Evolutionary conservation across 768 basidiomycete species (phyloP), one percentile per base, ranked within the genome.

Genomic region (Mycena epipterygia): DNA sequence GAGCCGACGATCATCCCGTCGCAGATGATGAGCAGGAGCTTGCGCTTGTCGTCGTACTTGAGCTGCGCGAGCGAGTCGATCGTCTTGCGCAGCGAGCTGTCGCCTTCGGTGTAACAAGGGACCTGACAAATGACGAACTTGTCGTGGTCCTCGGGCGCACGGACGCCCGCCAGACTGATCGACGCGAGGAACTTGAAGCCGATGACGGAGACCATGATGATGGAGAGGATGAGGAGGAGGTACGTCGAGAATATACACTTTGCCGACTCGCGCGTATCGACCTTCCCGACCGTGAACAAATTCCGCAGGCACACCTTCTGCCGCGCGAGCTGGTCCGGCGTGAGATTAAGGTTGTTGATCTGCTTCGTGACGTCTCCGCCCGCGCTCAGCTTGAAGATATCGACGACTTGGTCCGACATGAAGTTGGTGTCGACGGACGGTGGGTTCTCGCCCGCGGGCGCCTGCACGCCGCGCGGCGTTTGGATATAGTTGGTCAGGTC

Each of bases 1-100:
- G 94, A 94, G 76, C 97, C 97, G 69, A 98, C 95, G 72, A 99
- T 98, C 89, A 96, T 99, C 75, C 97, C 97, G 80, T 99, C 97
- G 77, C 97, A 99, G 76, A 98, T 92, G 83, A 98, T 85, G 70
- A 97, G 88, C 32, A 99, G 85, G 11, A 99, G 85, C 81, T 98
- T 98, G 42, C 97, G 93, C 82, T 99, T 99, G 85, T 99, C 97
- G 76, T 99, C 97, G 76, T 99, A 99, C 81, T 95, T 97, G 82
- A 97, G 86, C 79, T 93, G 90, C 2, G 97, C 95, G 66, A 99
- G 84, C 6, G 96, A 97, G 79, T 99, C 96, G 77, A 99, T 97
- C 2, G 96, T 98, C 74, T 85, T 86, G 56, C 93, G 88, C 58
- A 99, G 85, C 7, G 95, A 98, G 17, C 84, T 79, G 71, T 96